Base-by-base conservation (phyloP, 2,329 filamentous ascomycete genomes). In the Trichoderma pleuroti region DNA sequence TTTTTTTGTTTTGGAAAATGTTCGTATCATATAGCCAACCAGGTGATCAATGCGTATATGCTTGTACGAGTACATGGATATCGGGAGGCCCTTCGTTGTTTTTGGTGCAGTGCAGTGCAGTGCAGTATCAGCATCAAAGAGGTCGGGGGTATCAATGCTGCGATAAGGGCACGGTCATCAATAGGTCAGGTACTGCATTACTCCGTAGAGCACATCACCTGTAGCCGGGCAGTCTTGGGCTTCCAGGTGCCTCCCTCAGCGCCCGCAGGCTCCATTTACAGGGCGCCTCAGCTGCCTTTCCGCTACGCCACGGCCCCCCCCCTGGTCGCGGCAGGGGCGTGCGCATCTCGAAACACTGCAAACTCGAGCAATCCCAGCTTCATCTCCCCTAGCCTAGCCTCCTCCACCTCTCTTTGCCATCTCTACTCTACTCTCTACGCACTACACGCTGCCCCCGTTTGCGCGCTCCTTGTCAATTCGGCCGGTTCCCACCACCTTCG, bases 401-500 rank as follows among this genome's bases (percentile, higher is more conserved):
- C 66, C 56, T 62, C 61, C 61, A 70, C 59, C 57, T 36, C 34
- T 24, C 28, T 57, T 59, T 61, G 24, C 61, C 60, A 59, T 65
- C 52, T 65, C 59, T 52, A 60, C 68, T 30, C 64, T 54, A 65
- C 68, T 28, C 61, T 28, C 39, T 57, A 46, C 61, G 62, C 54
- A 49, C 42, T 49, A 49, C 42, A 49, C 67, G 67, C 59, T 59
- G 60, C 36, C 52, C 54, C 54, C 49, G 65, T 68, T 36, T 28
- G 16, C 24, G 26, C 36, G 18, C 65, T 59, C 65, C 65, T 68
- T 30, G 65, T 68, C 65, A 59, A 59, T 69, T 54, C 66, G 34
- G 21, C 42, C 30, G 59, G 62, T 65, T 70, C 70, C 70, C 64
- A 56, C 73, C 49, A 39, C 68, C n/a, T 12, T 70, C 73, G 73